These are phyloP conservation scores for Nannizziopsis barbatae DNA, from an alignment of 2,329 filamentous ascomycete species.

Conservation along the genomic window DNA sequence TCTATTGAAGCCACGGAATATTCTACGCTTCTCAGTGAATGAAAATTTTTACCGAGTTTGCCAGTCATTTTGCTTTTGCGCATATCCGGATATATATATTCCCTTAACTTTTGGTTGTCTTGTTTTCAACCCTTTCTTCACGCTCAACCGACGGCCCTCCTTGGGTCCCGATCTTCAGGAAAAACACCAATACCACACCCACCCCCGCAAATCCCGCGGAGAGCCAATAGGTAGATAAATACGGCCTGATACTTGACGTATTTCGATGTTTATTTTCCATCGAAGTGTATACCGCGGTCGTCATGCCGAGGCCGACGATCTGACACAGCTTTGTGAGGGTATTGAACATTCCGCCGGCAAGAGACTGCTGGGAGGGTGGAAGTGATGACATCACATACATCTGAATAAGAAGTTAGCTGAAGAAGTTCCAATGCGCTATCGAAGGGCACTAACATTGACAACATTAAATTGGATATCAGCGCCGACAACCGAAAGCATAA, in stretches of 20 bases:
- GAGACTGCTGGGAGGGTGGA: constrained; percentile 50
- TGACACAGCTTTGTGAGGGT: constrained; percentile 49
- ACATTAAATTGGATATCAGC: constrained; percentile 11
- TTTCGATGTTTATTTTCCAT: constrained; percentile 16
- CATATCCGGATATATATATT: too few species aligned
- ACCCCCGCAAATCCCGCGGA: constrained; percentile 21
- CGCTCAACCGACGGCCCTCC: constrained; percentile 11
- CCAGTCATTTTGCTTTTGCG: too few species aligned
- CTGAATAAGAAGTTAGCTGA: constrained; percentile 23
- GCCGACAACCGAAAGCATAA: constrained; percentile 2
- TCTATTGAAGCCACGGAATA: too few species aligned
- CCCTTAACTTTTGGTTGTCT: background rate
- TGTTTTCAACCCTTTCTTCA: background rate
- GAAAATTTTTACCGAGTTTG: too few species aligned
- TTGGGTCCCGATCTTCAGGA: constrained; percentile 24
- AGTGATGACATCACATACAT: constrained; percentile 61
- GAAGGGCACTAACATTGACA: constrained; percentile 5
- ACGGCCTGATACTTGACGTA: constrained; percentile 19
- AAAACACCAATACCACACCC: constrained; percentile 23
- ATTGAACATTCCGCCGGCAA: constrained; percentile 58
- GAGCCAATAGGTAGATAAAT: constrained; percentile 25
- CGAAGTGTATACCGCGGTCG: constrained; percentile 17
- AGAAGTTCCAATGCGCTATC: too few species aligned
- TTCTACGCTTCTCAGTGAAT: too few species aligned
- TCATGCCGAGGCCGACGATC: constrained; percentile 10